Conservation (phyloP, 106 monocot genomes). For the Hemerocallis citrina region DNA sequence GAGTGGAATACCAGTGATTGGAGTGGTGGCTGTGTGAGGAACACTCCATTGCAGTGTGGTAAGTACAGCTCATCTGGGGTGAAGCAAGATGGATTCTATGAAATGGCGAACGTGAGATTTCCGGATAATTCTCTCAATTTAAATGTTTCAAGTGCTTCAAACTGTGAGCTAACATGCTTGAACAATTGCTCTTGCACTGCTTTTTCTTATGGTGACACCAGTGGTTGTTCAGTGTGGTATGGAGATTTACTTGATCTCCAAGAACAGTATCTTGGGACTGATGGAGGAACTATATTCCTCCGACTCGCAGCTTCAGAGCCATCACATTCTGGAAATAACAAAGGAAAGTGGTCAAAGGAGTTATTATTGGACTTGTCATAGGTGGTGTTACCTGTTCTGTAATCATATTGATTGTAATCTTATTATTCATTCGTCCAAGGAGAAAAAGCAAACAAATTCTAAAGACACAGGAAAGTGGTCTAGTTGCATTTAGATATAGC, state of each 20-base stretch:
- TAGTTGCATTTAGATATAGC: constrained; percentile 6
- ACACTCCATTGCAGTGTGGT: constrained; percentile 7
- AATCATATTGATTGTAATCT: background rate
- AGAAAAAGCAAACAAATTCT: constrained; percentile 6
- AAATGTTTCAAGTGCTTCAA: background rate
- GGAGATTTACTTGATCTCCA: constrained; percentile 14
- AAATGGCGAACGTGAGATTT: background rate
- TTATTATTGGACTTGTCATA: background rate
- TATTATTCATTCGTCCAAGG: constrained; percentile 13
- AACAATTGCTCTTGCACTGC: constrained; percentile 32
- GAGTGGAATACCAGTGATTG: constrained; percentile 8
- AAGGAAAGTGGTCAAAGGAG: constrained; percentile 15
- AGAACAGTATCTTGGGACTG: background rate
- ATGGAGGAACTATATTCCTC: constrained; percentile 5
- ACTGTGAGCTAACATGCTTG: constrained; percentile 18
- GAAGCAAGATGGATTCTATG: constrained; percentile 9
- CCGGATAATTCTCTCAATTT: background rate
- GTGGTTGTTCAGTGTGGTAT: constrained; percentile 16
- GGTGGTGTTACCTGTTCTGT: constrained; percentile 2
- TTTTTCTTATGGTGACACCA: background rate
- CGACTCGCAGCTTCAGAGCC: constrained; percentile 14
- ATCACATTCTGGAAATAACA: background rate
- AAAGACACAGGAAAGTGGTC: background rate
- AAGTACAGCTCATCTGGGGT: background rate
- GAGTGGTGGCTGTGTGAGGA: constrained; percentile 9